Conservation (phyloP, 805 yeast genomes). For the Schwanniomyces polymorphus region DNA sequence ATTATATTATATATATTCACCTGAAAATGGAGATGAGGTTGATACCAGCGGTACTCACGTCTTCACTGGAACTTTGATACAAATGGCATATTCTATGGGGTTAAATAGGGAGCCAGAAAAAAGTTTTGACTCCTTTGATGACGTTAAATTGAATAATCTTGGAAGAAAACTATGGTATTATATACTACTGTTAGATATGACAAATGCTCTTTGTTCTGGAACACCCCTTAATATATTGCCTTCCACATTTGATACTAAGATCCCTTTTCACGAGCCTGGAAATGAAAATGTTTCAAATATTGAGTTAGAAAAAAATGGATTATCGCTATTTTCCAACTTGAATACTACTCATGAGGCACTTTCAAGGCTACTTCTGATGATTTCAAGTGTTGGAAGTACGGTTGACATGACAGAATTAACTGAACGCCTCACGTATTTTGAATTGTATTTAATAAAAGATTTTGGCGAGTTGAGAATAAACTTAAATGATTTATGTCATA, state of each 20-base stretch:
- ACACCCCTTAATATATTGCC: constrained; percentile 20
- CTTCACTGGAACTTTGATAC: constrained; percentile 54
- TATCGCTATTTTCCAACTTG: constrained; percentile 12
- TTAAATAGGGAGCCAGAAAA: constrained; percentile 66
- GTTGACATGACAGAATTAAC: constrained; percentile 15
- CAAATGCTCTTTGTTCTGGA: constrained; percentile 19
- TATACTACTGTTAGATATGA: constrained; percentile 18
- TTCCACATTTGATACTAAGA: constrained; percentile 18
- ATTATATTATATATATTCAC: constrained; percentile 47
- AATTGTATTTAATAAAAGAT: constrained; percentile 5
- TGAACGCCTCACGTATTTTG: constrained; percentile 10
- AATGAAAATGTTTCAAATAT: constrained; percentile 24
- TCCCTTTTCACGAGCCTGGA: constrained; percentile 26
- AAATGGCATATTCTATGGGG: constrained; percentile 69
- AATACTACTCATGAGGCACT: too few relatives aligned
- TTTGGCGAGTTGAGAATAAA: not conserved
- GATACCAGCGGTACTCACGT: constrained; percentile 62
- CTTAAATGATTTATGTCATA: not conserved
- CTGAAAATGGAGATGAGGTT: constrained; percentile 56
- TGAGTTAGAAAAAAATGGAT: constrained; percentile 28
- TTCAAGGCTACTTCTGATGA: too few relatives aligned
- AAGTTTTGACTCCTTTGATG: constrained; percentile 24
- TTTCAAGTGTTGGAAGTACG: constrained; percentile 14
- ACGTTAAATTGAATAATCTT: constrained; percentile 15
- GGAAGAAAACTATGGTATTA: constrained; percentile 29